phyloP scores from a whole-genome alignment of 1,139 yeast species.

The Zygotorulaspora mrakii region DNA sequence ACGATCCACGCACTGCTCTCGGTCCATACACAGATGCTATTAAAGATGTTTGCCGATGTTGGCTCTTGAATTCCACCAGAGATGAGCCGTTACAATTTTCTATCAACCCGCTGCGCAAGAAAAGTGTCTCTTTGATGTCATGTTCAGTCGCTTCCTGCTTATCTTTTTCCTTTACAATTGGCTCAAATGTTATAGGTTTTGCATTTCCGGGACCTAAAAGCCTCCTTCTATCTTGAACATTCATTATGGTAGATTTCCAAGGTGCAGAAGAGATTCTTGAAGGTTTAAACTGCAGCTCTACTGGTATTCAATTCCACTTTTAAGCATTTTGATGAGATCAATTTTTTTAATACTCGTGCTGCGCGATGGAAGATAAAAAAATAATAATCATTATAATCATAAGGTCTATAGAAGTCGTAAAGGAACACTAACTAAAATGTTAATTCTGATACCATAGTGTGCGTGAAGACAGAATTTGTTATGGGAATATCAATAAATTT shows the following conservation, averaged over 20 bases:
- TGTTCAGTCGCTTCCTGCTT: conserved; percentile 6
- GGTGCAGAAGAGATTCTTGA: not conserved
- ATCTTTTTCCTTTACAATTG: conserved; percentile 18
- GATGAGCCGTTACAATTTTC: conserved; percentile 82
- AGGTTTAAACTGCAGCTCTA: not conserved
- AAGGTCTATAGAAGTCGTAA: not conserved
- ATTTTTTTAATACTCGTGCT: conserved; percentile 6
- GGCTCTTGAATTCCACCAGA: conserved; percentile 56
- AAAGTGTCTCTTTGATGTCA: conserved; percentile 24
- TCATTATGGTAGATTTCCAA: conserved; percentile 31
- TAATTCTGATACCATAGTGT: not conserved
- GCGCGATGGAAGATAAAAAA: not conserved
- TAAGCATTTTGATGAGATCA: conserved; percentile 1
- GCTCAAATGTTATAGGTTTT: conserved; percentile 45
- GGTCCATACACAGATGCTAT: conserved; percentile 85
- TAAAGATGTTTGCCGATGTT: conserved; percentile 42
- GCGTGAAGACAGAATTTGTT: too few species aligned
- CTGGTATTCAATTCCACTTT: not conserved
- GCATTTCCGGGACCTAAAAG: conserved; percentile 64
- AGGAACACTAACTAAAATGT: not conserved
- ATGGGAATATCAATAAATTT: too few species aligned
- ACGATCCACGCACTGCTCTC: conserved; percentile 75
- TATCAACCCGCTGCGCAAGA: conserved; percentile 57
- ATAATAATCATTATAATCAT: too few species aligned
- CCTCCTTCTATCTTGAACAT: conserved; percentile 63